Evolutionary conservation across 2,329 filamentous ascomycete species (phyloP).

Genomic region (Aspergillus caelatus): DNA sequence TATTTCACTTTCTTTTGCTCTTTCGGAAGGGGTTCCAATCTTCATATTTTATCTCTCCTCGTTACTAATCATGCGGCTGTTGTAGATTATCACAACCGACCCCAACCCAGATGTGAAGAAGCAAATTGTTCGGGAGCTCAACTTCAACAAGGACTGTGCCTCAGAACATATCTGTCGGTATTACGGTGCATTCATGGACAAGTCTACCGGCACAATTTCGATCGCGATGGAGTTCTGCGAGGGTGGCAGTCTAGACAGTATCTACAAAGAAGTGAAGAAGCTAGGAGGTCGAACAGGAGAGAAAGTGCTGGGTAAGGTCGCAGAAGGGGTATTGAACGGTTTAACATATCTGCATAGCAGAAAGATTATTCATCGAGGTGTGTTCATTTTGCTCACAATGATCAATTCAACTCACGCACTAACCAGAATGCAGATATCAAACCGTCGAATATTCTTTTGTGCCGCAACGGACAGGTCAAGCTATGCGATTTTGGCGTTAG

Average conservation of each 20-base stretch:
- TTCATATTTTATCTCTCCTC: background rate
- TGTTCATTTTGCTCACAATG: constrained; percentile 5
- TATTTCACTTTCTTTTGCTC: constrained; percentile 1
- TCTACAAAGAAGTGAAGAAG: constrained; percentile 96
- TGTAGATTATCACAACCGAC: constrained; percentile 93
- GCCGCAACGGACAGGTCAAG: constrained; percentile 90
- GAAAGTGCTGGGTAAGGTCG: constrained; percentile 95
- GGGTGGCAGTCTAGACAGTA: constrained; percentile 91
- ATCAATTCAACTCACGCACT: background rate
- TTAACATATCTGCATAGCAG: constrained; percentile 92
- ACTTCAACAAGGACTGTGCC: constrained; percentile 96
- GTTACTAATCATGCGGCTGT: constrained; percentile 21
- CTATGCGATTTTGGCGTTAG: constrained; percentile 98
- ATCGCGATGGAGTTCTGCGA: constrained; percentile 99
- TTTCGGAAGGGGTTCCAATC: background rate
- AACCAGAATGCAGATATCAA: constrained; percentile 72
- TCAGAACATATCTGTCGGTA: constrained; percentile 97
- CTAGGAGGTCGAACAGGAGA: constrained; percentile 92
- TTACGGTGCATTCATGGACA: constrained; percentile 95
- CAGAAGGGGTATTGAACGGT: constrained; percentile 90
- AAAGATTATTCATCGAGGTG: constrained; percentile 90
- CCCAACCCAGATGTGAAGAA: constrained; percentile 98
- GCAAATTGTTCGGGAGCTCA: constrained; percentile 93
- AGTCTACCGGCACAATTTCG: constrained; percentile 93
- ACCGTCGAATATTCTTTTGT: constrained; percentile 93